phyloP scores from a whole-genome alignment of 1,284 basidiomycete species.

The Leccinum ponderosum region DNA sequence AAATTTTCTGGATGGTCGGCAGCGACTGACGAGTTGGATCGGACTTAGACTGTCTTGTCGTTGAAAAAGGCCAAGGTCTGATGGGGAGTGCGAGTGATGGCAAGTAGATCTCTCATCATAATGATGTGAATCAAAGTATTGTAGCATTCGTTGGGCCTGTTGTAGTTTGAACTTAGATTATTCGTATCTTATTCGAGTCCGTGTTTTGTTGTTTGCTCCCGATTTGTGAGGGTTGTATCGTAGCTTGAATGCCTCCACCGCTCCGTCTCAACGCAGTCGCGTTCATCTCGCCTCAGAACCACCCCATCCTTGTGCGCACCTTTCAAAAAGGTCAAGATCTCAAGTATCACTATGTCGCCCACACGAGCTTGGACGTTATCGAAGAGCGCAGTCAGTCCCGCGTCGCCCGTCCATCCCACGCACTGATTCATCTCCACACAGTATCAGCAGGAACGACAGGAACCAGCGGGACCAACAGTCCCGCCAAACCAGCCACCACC shows the following conservation, averaged over 20 bases:
- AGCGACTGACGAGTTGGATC: slow-evolving; percentile 4
- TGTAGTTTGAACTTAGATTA: not conserved
- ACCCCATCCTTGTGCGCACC: slow-evolving; percentile 74
- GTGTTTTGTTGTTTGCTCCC: not conserved
- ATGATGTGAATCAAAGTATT: not conserved
- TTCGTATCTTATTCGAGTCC: not conserved
- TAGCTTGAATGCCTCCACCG: slow-evolving; percentile 53
- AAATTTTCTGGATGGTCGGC: not conserved
- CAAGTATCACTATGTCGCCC: slow-evolving; percentile 82
- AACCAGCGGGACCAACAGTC: not conserved
- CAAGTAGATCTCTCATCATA: not conserved
- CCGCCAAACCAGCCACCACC: not conserved
- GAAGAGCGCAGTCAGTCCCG: slow-evolving; percentile 60
- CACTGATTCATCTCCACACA: not conserved
- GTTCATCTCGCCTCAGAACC: slow-evolving; percentile 78
- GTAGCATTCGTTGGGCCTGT: not conserved
- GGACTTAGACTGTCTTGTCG: slow-evolving; percentile 16
- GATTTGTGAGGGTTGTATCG: not conserved
- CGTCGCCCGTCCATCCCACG: not conserved
- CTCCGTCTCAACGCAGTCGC: slow-evolving; percentile 75
- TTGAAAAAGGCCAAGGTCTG: slow-evolving; percentile 10
- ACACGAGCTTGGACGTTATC: slow-evolving; percentile 75
- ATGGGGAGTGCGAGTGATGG: not conserved
- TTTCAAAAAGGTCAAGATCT: slow-evolving; percentile 65
- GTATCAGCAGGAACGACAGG: not conserved